phyloP scores from a whole-genome alignment of 1,139 yeast genomes.

The Torulaspora pretoriensis region DNA sequence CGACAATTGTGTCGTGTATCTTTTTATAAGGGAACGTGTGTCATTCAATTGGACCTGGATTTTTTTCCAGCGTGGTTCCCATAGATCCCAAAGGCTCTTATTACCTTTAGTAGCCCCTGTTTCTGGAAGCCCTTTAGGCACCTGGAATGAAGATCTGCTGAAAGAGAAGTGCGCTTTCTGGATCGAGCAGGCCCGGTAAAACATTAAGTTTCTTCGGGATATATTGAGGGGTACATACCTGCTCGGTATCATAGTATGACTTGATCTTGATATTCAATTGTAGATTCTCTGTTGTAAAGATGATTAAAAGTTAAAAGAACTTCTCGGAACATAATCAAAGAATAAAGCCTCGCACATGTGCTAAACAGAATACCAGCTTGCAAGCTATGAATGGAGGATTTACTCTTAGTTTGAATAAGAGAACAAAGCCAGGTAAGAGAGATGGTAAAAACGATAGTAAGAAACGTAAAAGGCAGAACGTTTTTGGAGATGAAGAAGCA shows the following conservation, averaged over 20 bases:
- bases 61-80: constrained; percentile 18
- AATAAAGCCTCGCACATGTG: background rate
- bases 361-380: background rate
- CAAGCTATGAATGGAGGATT: constrained; percentile 14
- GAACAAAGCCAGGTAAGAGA: constrained; percentile 9
- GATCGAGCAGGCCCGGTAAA: background rate
- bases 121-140: constrained; percentile 1
- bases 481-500: constrained; percentile 10
- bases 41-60: constrained; percentile 12
- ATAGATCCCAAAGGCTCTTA: background rate
- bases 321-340: background rate
- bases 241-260: constrained; percentile 3
- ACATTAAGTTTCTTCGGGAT: background rate
- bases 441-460: constrained; percentile 13
- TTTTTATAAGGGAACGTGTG: constrained; percentile 10
- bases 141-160: constrained; percentile 3
- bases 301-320: background rate
- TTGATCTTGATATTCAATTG: background rate
- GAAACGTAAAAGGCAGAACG: constrained; percentile 12
- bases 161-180: constrained; percentile 2
- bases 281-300: background rate
- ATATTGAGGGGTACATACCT: background rate
- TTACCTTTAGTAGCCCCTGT: background rate
- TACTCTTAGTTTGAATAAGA: constrained; percentile 18
- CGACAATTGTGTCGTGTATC: constrained; percentile 17